A percentile compares a stretch with the other conserved stretches of the same genome.
Conservation (phyloP, 176 grass and related monocot species). For the Phyllostachys edulis region DNA sequence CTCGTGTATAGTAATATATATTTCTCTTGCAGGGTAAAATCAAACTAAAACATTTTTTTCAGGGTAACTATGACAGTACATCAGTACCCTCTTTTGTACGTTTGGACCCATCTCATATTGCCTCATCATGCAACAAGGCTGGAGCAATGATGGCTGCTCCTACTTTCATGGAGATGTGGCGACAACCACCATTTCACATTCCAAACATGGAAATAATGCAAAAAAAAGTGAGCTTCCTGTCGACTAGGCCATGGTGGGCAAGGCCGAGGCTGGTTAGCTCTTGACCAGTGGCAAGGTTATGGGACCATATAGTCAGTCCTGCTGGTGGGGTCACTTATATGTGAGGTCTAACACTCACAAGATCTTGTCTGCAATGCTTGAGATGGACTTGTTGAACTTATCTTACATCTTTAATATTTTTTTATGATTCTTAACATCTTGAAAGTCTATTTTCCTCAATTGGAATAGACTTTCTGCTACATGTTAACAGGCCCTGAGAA, state of each 20-base stretch:
- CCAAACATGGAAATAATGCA: slow-evolving; percentile 10
- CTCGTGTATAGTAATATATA: slow-evolving; percentile 26
- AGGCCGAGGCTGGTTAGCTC: not conserved
- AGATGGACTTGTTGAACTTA: not conserved
- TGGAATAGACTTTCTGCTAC: not conserved
- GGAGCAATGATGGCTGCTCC: slow-evolving; percentile 16
- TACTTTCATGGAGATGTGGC: slow-evolving; percentile 18
- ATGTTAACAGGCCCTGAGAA: slow-evolving; percentile 3
- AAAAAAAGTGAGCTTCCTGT: slow-evolving; percentile 27
- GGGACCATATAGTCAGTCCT: not conserved
- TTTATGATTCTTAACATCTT: not conserved
- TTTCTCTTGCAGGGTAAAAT: slow-evolving; percentile 27
- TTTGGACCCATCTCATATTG: not conserved
- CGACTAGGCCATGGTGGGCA: not conserved
- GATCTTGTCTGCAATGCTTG: not conserved
- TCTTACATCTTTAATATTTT: not conserved
- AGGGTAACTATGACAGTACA: slow-evolving; percentile 14
- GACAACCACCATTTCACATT: slow-evolving; percentile 10
- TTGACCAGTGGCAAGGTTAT: not conserved
- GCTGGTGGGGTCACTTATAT: not conserved
- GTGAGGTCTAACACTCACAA: not conserved
- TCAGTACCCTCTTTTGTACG: not conserved
- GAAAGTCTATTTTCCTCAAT: not conserved
- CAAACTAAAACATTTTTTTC: slow-evolving; percentile 2
- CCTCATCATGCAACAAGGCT: slow-evolving; percentile 9